Percentiles rank a stretch among this genome's conserved stretches.
Conservation (phyloP, 192 early-diverging fungal species). For the Martensiomyces pterosporus region DNA sequence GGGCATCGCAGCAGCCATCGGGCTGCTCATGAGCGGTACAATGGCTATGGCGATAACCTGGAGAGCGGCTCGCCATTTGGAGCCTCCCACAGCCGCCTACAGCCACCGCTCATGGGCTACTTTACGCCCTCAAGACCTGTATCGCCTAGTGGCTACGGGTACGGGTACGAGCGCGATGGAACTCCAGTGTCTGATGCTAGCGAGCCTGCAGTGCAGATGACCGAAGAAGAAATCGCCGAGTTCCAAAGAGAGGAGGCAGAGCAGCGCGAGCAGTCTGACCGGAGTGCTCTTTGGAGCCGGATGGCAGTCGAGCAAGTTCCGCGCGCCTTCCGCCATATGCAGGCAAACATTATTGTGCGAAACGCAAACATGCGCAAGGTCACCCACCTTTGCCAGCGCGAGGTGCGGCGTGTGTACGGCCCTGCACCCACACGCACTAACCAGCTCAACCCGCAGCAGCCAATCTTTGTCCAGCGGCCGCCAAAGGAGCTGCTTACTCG, state of each 20-base stretch:
- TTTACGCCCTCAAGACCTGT: slow-evolving; percentile 29
- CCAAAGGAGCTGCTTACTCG: slow-evolving; percentile 61
- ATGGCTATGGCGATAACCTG: slow-evolving; percentile 10
- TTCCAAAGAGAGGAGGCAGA: background rate
- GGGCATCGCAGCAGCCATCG: slow-evolving; percentile 1
- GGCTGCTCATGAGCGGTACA: slow-evolving; percentile 2
- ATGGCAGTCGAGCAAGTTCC: slow-evolving; percentile 42
- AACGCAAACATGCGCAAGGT: slow-evolving; percentile 66
- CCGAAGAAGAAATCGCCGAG: slow-evolving; percentile 10
- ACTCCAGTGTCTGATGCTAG: slow-evolving; percentile 21
- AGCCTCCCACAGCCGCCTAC: slow-evolving; percentile 3
- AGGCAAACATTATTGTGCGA: slow-evolving; percentile 31
- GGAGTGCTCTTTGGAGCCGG: slow-evolving; percentile 16
- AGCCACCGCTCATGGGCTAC: slow-evolving; percentile 41
- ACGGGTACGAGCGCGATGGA: slow-evolving; percentile 19
- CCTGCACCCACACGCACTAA: slow-evolving; percentile 30
- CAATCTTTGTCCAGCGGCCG: slow-evolving; percentile 21
- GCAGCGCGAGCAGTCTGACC: background rate
- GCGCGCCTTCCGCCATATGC: slow-evolving; percentile 38
- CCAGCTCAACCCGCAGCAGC: slow-evolving; percentile 35
- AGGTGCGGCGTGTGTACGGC: slow-evolving; percentile 59
- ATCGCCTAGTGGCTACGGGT: slow-evolving; percentile 15
- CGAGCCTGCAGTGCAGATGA: slow-evolving; percentile 17
- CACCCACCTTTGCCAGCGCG: slow-evolving; percentile 67
- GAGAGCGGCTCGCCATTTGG: slow-evolving; percentile 8